These are phyloP conservation scores for Neurospora sp. DNA, from an alignment of 495 filamentous ascomycete genomes.

Conservation along the genomic window DNA sequence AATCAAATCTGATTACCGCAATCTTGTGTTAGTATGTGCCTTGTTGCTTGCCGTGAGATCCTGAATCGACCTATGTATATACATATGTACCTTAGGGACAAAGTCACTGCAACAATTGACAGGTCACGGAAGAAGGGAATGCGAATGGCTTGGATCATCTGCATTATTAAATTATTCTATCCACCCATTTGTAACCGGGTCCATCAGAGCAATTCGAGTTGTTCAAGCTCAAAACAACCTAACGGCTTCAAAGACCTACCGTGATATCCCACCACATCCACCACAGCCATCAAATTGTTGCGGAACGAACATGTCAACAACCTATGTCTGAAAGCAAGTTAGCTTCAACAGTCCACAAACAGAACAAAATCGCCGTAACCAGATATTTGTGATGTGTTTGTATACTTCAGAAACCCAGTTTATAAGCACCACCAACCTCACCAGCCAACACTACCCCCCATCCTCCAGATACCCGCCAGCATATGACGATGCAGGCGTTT, in stretches of 20 bases:
- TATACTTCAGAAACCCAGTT: slow-evolving; percentile 36
- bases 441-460: slow-evolving; percentile 15
- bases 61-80: background rate
- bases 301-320: background rate
- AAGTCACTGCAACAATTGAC: background rate
- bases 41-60: background rate
- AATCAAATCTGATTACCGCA: background rate
- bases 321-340: background rate
- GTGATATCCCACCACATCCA: background rate
- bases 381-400: background rate
- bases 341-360: background rate
- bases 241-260: background rate
- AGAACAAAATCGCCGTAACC: background rate
- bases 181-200: background rate
- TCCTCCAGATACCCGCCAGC: slow-evolving; percentile 27
- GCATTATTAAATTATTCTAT: background rate
- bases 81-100: background rate
- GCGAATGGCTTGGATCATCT: background rate
- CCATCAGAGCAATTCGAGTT: background rate
- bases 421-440: slow-evolving; percentile 38
- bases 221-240: too few species aligned
- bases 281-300: background rate
- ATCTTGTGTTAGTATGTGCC: background rate
- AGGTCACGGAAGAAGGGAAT: background rate
- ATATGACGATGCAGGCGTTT: slow-evolving; percentile 38